Conservation (phyloP, 306 rosid species). For the Ammopiptanthus mongolicus region DNA sequence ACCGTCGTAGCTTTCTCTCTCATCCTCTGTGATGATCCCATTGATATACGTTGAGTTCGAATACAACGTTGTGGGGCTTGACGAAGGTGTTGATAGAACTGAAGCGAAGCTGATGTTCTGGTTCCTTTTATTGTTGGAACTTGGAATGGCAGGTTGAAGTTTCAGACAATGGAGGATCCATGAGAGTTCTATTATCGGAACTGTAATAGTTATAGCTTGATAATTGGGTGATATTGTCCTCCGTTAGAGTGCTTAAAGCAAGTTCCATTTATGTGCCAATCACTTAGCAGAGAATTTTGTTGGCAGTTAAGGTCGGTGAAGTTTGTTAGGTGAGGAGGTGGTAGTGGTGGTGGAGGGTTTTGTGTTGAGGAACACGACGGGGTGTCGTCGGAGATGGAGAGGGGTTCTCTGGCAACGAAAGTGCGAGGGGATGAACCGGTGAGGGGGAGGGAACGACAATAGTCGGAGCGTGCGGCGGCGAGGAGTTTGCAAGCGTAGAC, state of each 20-base stretch:
- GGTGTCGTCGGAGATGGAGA: too few relatives aligned
- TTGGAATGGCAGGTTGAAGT: slow-evolving; percentile 35
- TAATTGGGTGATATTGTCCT: slow-evolving; percentile 29
- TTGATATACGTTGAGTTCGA: slow-evolving; percentile 58
- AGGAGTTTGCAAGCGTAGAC: too few relatives aligned
- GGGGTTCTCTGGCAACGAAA: too few relatives aligned
- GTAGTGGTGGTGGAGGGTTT: too few relatives aligned
- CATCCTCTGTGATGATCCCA: slow-evolving; percentile 62
- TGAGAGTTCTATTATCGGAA: slow-evolving; percentile 15
- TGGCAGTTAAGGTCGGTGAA: slow-evolving; percentile 33
- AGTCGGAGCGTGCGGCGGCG: too few relatives aligned
- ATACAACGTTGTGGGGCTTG: slow-evolving; percentile 66
- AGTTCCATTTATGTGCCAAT: slow-evolving; percentile 36
- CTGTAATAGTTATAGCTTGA: slow-evolving; percentile 27
- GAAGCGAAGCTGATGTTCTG: slow-evolving; percentile 48
- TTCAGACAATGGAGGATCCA: slow-evolving; percentile 35
- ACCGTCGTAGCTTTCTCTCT: slow-evolving; percentile 77
- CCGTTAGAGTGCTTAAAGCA: slow-evolving; percentile 17
- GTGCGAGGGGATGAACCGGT: too few relatives aligned
- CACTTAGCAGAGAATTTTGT: slow-evolving; percentile 29
- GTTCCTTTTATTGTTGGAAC: slow-evolving; percentile 33
- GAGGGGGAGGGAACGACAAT: too few relatives aligned
- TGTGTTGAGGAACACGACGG: too few relatives aligned
- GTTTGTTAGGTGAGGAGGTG: slow-evolving; percentile 27
- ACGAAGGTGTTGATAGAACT: slow-evolving; percentile 71